These are phyloP conservation scores for Collybia nuda DNA, from an alignment of 768 basidiomycete genomes.

Conservation along the genomic window DNA sequence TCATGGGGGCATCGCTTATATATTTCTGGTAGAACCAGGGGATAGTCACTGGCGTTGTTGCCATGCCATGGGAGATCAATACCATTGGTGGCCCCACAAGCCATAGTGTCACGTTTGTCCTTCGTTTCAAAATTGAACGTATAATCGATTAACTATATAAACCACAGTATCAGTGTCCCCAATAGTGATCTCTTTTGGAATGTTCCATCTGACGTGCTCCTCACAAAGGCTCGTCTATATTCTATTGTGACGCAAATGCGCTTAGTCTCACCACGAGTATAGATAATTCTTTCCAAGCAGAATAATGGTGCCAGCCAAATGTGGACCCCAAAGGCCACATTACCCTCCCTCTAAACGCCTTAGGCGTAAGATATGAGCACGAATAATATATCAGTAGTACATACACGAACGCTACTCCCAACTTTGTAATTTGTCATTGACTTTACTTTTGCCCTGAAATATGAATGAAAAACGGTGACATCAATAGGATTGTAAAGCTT, in stretches of 20 bases:
- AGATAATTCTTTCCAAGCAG: background rate
- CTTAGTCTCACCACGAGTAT: no score
- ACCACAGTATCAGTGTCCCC: background rate
- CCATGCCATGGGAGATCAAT: slow-evolving; percentile 2
- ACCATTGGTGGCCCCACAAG: background rate
- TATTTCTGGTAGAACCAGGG: background rate
- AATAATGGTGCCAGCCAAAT: background rate
- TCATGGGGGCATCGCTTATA: background rate
- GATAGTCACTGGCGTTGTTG: background rate
- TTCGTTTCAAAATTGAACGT: no score
- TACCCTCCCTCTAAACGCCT: no score
- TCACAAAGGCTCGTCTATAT: background rate
- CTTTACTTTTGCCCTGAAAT: no score
- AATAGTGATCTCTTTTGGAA: background rate
- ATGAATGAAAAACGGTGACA: no score
- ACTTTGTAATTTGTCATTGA: no score
- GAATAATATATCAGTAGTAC: no score
- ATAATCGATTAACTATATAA: background rate
- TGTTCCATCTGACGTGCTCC: background rate
- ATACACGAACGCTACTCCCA: no score
- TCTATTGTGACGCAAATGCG: background rate
- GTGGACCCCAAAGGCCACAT: background rate
- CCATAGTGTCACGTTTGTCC: background rate
- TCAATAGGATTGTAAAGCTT: no score
- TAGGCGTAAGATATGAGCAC: no score